Evolutionary conservation across 169 alveolate species (phyloP).

Genomic region (Plasmodium coatneyi): DNA sequence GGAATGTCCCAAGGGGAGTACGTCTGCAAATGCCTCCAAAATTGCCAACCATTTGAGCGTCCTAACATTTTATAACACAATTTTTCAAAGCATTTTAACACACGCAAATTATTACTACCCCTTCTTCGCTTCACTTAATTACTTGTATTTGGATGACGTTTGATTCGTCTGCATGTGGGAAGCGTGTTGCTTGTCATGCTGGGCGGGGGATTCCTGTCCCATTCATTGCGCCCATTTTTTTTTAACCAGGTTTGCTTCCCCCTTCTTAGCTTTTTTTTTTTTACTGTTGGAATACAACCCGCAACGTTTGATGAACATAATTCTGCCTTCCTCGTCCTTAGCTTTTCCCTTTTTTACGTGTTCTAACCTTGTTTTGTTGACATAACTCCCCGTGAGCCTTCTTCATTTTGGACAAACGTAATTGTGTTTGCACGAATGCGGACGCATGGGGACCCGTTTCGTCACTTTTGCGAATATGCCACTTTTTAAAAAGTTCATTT

Average conservation of each 20-base stretch:
- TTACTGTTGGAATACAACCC: background rate
- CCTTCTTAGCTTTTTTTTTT: background rate
- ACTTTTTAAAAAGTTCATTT: background rate
- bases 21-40: background rate
- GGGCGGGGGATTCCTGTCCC: background rate
- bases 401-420: background rate
- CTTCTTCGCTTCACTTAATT: constrained; percentile 41
- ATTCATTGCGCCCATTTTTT: background rate
- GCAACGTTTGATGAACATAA: background rate
- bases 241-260: background rate
- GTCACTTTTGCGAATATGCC: background rate
- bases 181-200: background rate
- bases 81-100: constrained; percentile 53
- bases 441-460: background rate
- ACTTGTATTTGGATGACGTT: constrained; percentile 5
- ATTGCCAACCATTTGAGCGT: constrained; percentile 22
- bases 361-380: background rate
- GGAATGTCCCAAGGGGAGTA: background rate
- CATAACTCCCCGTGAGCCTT: background rate
- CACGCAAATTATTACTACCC: constrained; percentile 64
- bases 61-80: constrained; percentile 35
- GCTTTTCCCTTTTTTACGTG: background rate
- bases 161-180: background rate
- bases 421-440: background rate
- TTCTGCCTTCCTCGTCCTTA: background rate